Base-by-base conservation (phyloP, 106 monocot genomes). In the Ottelia alismoides region DNA sequence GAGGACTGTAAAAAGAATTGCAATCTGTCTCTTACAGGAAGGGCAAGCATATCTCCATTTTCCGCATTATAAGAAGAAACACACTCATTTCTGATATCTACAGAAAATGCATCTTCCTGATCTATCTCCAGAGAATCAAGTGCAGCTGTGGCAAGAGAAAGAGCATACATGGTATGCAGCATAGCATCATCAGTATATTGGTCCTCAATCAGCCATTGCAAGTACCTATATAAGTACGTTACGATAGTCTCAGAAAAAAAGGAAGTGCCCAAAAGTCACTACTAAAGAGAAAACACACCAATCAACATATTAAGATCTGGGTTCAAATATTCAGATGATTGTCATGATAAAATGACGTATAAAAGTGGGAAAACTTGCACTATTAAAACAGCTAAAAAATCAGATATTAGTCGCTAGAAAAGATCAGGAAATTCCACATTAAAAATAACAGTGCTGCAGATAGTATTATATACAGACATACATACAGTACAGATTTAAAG, bases 161-260 rank as follows among this genome's bases (percentile, higher is more conserved):
- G 68, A 51, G 96, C 96, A 76, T 96, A 96, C 28, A 89, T 61
- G 30, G 96, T 96, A 58, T 96, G 96, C 64, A 82, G 76, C 25
- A 30, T 75, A 47, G 72, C 65, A n/a, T 96, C 89, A 32, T 96
- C 84, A 23, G 66, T 85, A 25, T 69, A 74, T 79, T 96, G 88
- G 59, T 89, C 81, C 67, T 96, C 89, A 74, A 96, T 96, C 67
- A 96, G 75, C 96, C 96, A 96, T 59, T 96, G 96, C 69, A 96
- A 67, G 61, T 89, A 96, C 69, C 96, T 96, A 49, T 25, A 75
- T 7, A 57, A 30, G 24, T 30, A 49, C 1, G 60, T 44, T n/a
- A n/a, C n/a, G n/a, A n/a, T n/a, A n/a, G n/a, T n/a, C n/a, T n/a
- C n/a, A n/a, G n/a, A n/a, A n/a, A n/a, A n/a, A n/a, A n/a, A n/a